These are phyloP conservation scores for Centella asiatica DNA, from an alignment of 129 eudicot genomes.

Conservation along the genomic window DNA sequence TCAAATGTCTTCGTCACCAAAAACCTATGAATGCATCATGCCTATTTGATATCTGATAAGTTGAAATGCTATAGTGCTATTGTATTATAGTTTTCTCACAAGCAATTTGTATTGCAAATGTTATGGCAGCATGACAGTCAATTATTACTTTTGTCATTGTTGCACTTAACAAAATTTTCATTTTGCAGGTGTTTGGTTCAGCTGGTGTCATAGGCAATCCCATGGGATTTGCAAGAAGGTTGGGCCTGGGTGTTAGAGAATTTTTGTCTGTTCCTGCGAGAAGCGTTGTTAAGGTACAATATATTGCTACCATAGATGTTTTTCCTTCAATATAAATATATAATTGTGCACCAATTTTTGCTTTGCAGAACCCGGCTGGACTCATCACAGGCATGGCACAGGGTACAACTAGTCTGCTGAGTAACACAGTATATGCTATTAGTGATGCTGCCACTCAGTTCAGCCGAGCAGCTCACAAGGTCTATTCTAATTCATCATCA, in stretches of 20 bases:
- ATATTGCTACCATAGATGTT: constrained; percentile 1
- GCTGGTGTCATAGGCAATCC: constrained; percentile 99
- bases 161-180: not conserved
- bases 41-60: too few species aligned
- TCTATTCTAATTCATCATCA: constrained; percentile 16
- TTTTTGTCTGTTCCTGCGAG: constrained; percentile 86
- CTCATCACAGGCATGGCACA: constrained; percentile 84
- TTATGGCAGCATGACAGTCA: not conserved
- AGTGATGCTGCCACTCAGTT: constrained; percentile 98
- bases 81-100: too few species aligned
- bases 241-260: constrained; percentile 86
- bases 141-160: not conserved
- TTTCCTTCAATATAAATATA: not conserved
- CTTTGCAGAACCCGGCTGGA: constrained; percentile 76
- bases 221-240: constrained; percentile 89
- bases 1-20: too few species aligned
- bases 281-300: constrained; percentile 62
- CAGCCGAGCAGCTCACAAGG: constrained; percentile 97
- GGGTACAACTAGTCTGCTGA: constrained; percentile 88
- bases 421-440: constrained; percentile 90
- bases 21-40: too few species aligned
- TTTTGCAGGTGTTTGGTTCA: constrained; percentile 86
- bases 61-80: too few species aligned
- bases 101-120: too few species aligned
- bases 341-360: constrained; percentile 6